Conservation (phyloP, 2,329 filamentous ascomycete species). For the Penicillium sp. region DNA sequence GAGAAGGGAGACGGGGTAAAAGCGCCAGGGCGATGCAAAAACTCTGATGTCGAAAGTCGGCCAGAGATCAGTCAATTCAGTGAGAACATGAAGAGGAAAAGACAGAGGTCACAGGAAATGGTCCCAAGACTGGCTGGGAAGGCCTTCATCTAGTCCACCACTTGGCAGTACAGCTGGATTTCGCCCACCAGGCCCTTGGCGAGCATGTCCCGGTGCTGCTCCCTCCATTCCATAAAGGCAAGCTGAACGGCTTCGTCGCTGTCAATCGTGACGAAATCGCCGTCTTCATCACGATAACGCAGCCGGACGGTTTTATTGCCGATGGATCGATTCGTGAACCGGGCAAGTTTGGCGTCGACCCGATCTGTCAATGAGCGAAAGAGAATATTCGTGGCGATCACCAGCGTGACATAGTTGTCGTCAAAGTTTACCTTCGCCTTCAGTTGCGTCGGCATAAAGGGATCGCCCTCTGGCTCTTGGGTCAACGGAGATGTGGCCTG, state of each 20-base stretch:
- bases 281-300: slow-evolving; percentile 86
- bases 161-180: slow-evolving; percentile 79
- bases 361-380: slow-evolving; percentile 91
- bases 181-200: slow-evolving; percentile 69
- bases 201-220: slow-evolving; percentile 59
- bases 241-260: slow-evolving; percentile 95
- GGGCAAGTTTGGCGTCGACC: slow-evolving; percentile 88
- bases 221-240: slow-evolving; percentile 90
- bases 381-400: slow-evolving; percentile 90
- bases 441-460: slow-evolving; percentile 64
- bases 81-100: slow-evolving; percentile 4
- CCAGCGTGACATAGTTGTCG: slow-evolving; percentile 87
- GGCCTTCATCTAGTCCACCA: slow-evolving; percentile 35
- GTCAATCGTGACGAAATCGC: slow-evolving; percentile 87
- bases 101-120: slow-evolving; percentile 1
- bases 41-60: slow-evolving; percentile 8
- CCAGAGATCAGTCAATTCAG: neutral
- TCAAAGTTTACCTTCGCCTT: slow-evolving; percentile 95
- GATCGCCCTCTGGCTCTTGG: slow-evolving; percentile 33
- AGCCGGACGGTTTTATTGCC: slow-evolving; percentile 75
- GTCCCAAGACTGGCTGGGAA: neutral
- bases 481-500: slow-evolving; percentile 32
- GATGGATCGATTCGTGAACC: slow-evolving; percentile 79
- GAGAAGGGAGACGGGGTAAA: slow-evolving; percentile 22
- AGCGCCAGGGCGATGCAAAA: slow-evolving; percentile 21